Evolutionary conservation across 2,329 filamentous ascomycete species (phyloP), one percentile per base, ranked within the genome.

Genomic region (Colletotrichum liriopes): DNA sequence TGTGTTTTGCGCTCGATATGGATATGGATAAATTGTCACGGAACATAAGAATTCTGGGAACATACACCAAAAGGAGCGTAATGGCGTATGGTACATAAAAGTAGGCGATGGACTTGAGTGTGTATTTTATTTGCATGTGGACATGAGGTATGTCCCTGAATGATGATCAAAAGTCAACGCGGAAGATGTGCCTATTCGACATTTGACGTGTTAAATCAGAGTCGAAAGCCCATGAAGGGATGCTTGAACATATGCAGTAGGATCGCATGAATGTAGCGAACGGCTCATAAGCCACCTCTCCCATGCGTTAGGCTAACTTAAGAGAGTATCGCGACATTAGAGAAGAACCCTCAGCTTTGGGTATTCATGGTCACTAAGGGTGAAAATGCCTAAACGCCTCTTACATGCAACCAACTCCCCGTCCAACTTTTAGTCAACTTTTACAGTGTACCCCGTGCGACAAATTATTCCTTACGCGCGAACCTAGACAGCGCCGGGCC

Each of bases 401-500:
- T 67, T 69, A 67, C 61, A 74, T 74, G 72, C 72, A 74, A 65
- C 56, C 61, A 71, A 73, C 67, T 73, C 67, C 71, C 49, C 47
- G 59, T 62, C 49, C 71, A 73, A 45, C 67, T 73, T 70, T 70
- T 72, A 23, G 49, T 55, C 61, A 41, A 51, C 23, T 60, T 60
- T 58, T 47, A 65, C 64, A 69, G 20, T 37, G 12, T 32, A 41
- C 18, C 29, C 35, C 3, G 2, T 5, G 37, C 49, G 58, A n/a
- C 43, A 37, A 41, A 68, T 79, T 84, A 88, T 69, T 89, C 90
- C 82, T 92, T 95, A 81, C 90, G 91, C 20, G 92, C 94, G 84
- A 99, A 99, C 76, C 96, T 89, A 71, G 91, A 92, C 80, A 99
- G 83, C 59, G 95, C 94, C 73, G 96, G 95, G 0, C 96, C 96